phyloP scores from a whole-genome alignment of 805 yeast species.

The Pichia gijzeniarum region DNA sequence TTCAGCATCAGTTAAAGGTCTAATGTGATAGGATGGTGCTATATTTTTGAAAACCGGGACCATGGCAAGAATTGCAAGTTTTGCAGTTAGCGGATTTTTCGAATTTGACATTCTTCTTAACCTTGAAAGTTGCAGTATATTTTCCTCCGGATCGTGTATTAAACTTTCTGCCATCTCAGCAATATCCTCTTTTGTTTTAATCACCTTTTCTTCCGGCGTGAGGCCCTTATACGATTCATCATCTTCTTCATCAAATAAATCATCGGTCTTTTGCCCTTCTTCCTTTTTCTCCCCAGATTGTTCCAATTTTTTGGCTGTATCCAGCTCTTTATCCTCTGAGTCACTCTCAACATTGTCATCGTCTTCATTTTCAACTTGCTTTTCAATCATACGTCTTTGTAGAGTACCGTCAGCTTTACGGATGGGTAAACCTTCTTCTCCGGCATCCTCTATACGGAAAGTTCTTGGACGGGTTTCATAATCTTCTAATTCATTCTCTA shows the following conservation, averaged over 20 bases:
- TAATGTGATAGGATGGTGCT: slow-evolving; percentile 81
- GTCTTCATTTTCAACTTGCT: slow-evolving; percentile 14
- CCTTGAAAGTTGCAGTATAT: slow-evolving; percentile 57
- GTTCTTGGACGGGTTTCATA: slow-evolving; percentile 71
- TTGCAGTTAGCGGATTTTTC: slow-evolving; percentile 55
- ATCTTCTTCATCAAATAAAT: slow-evolving; percentile 27
- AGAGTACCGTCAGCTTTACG: slow-evolving; percentile 65
- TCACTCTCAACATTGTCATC: slow-evolving; percentile 43
- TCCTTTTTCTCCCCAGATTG: slow-evolving; percentile 58
- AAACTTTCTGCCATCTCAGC: slow-evolving; percentile 74
- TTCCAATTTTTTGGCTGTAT: slow-evolving; percentile 18
- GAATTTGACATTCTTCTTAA: slow-evolving; percentile 66
- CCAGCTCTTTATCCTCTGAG: slow-evolving; percentile 54
- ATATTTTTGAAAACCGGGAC: slow-evolving; percentile 80
- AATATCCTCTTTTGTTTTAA: slow-evolving; percentile 69
- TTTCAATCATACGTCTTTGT: slow-evolving; percentile 50
- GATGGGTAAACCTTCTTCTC: slow-evolving; percentile 73
- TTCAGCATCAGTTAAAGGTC: slow-evolving; percentile 78
- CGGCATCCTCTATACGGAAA: slow-evolving; percentile 36
- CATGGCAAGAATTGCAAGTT: slow-evolving; percentile 69
- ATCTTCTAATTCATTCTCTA: slow-evolving; percentile 59
- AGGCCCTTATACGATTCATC: slow-evolving; percentile 39
- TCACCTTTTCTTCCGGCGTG: slow-evolving; percentile 46
- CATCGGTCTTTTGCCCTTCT: slow-evolving; percentile 37
- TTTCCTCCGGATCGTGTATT: slow-evolving; percentile 86